phyloP scores from a whole-genome alignment of 2,329 filamentous ascomycete genomes.

The Verticillium dahliae region DNA sequence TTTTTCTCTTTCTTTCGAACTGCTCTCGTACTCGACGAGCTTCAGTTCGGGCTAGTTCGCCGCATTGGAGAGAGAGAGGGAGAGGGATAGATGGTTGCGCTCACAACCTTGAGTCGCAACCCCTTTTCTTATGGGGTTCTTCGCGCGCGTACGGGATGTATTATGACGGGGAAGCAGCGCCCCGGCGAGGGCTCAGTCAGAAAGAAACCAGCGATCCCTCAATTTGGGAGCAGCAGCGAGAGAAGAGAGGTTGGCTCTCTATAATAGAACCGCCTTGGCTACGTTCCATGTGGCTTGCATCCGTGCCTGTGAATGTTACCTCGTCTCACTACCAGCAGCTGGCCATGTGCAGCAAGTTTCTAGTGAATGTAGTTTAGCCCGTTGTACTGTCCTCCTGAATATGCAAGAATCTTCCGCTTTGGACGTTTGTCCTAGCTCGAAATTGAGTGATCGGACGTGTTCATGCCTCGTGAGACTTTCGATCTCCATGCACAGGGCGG shows the following conservation, averaged over 20 bases:
- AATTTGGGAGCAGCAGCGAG: neutral
- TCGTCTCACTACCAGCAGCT: too few species aligned
- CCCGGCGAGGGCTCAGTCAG: neutral
- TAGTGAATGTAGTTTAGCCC: too few species aligned
- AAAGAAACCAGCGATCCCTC: neutral
- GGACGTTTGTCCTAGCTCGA: too few species aligned
- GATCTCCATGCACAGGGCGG: too few species aligned
- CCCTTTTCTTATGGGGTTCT: neutral
- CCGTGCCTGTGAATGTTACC: too few species aligned
- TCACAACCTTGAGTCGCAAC: neutral
- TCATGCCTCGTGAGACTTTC: too few species aligned
- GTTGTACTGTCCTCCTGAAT: too few species aligned
- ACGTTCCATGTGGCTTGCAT: neutral
- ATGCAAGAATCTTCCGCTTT: too few species aligned
- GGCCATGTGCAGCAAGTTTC: too few species aligned
- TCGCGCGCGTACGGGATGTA: neutral
- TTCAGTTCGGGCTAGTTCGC: too few species aligned
- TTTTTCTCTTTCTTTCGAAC: neutral
- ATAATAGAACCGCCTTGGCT: neutral
- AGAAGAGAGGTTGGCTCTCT: neutral
- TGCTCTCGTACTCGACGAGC: neutral
- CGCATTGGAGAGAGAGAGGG: neutral
- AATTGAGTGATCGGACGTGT: too few species aligned
- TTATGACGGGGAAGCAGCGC: neutral
- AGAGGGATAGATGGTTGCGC: too few species aligned